Evolutionary conservation across 139 green algal genomes (phyloP), one percentile per base, ranked within the genome.

Genomic region (Coelastrella sp.): DNA sequence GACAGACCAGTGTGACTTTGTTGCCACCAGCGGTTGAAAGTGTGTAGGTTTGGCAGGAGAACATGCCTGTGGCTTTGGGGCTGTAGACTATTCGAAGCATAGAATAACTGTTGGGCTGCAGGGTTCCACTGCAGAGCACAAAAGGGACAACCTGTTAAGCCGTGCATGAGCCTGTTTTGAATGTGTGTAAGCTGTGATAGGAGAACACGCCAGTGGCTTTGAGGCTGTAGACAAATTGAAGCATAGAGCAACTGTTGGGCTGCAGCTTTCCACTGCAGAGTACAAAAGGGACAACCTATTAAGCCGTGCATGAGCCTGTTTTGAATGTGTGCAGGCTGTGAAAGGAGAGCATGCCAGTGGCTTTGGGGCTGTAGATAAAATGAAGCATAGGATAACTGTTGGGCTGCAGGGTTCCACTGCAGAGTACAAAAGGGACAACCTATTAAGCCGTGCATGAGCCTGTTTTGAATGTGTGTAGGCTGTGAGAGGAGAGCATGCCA

Each of bases 21-120:
- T 96, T 96, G 83, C 94, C 95, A 22, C 95, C 94, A 5, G 91
- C 7, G 0, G 95, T 96, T 57, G 76, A 80, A 14, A 97, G 60
- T 11, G 66, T 61, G 81, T 95, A 97, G 65, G 56, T 92, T 74
- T 97, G 91, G 80, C 86, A 94, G 8, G 92, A 94, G 87, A 96
- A 96, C 5, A 92, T 94, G 68, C 93, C 94, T 3, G 92, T 92
- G 73, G 87, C 85, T 8, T 61, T 77, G 2, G 95, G 95, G 0
- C 94, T 93, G 92, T 94, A 97, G 7, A 56, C 82, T 5, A 96
- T 74, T 5, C 64, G 74, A 65, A 97, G 85, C 59, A 92, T 22
- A 58, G 76, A 90, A 91, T 93, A 95, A 84, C 94, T 92, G 59
- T 93, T 88, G 0, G 92, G 92, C 20, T 90, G 89, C 71, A 96